Percentiles rank a stretch among this genome's conserved stretches.
Evolutionary conservation across 306 rosid genomes (phyloP).

Genomic region (Styphnolobium japonicum): DNA sequence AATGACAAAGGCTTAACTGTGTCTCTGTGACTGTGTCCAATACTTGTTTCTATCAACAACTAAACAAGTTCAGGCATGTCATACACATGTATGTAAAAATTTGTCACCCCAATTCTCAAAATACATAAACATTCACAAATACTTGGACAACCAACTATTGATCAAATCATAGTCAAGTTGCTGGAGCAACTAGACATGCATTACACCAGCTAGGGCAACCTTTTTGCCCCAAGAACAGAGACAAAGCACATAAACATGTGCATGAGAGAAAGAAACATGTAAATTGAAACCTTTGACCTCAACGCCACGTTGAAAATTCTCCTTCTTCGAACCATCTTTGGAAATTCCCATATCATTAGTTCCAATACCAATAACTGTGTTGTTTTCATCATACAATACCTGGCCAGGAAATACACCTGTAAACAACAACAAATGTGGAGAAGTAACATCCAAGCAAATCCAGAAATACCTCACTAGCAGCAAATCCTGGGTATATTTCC

Average conservation of each 20-base stretch:
- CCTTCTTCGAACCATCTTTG: conserved; percentile 92
- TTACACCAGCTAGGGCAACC: background rate
- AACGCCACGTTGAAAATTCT: conserved; percentile 76
- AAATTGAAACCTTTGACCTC: conserved; percentile 76
- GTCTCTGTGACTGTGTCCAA: background rate
- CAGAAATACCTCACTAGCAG: conserved; percentile 84
- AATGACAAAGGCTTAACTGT: background rate
- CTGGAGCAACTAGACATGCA: conserved; percentile 15
- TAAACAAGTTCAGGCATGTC: background rate
- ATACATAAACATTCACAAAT: background rate
- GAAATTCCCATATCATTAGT: conserved; percentile 95
- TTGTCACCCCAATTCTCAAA: background rate
- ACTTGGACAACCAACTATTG: background rate
- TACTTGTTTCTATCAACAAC: background rate
- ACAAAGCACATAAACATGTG: background rate
- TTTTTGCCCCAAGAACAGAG: background rate
- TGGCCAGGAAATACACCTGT: conserved; percentile 33
- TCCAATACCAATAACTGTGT: conserved; percentile 73
- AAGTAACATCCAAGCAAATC: conserved; percentile 12
- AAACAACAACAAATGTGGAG: conserved; percentile 19
- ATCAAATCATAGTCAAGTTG: conserved; percentile 13
- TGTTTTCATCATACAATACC: conserved; percentile 70
- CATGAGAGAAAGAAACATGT: conserved; percentile 14
- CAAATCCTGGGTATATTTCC: conserved; percentile 95
- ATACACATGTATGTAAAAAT: background rate